Evolutionary conservation across 2,329 filamentous ascomycete species (phyloP).

Genomic region (Ophiognomonia clavigignenti-juglandacearum): DNA sequence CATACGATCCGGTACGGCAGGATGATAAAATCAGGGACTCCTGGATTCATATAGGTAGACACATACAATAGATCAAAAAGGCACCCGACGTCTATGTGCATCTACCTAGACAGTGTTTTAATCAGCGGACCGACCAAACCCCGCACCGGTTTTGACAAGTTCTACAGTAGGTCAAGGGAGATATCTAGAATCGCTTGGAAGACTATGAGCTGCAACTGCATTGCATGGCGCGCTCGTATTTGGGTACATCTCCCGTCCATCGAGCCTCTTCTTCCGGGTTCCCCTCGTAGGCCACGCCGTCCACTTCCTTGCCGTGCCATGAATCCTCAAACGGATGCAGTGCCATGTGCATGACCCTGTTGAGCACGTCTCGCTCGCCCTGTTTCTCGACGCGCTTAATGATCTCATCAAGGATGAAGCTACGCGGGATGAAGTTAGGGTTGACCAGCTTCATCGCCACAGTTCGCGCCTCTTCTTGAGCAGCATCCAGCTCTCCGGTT

Average conservation of each 20-base stretch:
- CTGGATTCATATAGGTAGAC: not conserved
- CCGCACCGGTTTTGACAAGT: no score
- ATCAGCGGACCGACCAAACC: no score
- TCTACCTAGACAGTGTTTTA: no score
- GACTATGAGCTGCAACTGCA: constrained; percentile 80
- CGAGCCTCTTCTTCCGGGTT: constrained; percentile 71
- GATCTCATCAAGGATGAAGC: constrained; percentile 90
- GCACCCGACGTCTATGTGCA: no score
- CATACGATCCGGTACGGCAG: not conserved
- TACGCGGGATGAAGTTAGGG: constrained; percentile 85
- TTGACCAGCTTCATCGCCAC: constrained; percentile 79
- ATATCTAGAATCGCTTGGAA: not conserved
- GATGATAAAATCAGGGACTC: not conserved
- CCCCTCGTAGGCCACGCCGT: constrained; percentile 46
- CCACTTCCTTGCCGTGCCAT: constrained; percentile 54
- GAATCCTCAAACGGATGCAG: constrained; percentile 78
- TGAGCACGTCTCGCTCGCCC: constrained; percentile 73
- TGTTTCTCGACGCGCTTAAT: constrained; percentile 85
- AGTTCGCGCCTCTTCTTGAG: constrained; percentile 57
- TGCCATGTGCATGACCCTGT: constrained; percentile 75
- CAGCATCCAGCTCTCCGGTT: constrained; percentile 25
- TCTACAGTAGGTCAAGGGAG: not conserved
- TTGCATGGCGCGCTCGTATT: constrained; percentile 73
- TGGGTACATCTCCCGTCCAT: constrained; percentile 82
- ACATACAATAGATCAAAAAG: no score